Evolutionary conservation across 306 rosid genomes (phyloP).

Genomic region (Pyrus bretschneideri): DNA sequence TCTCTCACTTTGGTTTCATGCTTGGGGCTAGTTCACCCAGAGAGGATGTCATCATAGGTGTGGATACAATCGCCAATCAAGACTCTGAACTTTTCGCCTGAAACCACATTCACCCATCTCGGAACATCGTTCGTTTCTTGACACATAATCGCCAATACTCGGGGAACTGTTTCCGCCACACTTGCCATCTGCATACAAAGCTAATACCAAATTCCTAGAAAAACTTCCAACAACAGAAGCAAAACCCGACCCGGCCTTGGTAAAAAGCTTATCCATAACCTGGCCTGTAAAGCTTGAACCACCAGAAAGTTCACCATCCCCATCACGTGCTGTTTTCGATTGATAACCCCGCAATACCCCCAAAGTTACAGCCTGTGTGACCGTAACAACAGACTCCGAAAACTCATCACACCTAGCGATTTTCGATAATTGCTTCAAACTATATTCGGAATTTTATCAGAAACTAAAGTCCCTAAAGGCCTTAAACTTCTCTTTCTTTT

Average conservation of each 20-base stretch:
- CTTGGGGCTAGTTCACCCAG: too few relatives aligned
- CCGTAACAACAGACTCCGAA: slow-evolving; percentile 41
- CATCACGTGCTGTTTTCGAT: slow-evolving; percentile 6
- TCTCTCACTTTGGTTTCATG: slow-evolving; percentile 53
- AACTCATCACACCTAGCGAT: slow-evolving; percentile 49
- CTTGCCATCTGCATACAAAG: slow-evolving; percentile 28
- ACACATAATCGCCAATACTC: not conserved
- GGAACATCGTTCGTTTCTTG: slow-evolving; percentile 21
- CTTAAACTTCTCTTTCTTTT: slow-evolving; percentile 50
- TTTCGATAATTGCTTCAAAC: slow-evolving; percentile 68
- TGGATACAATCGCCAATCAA: slow-evolving; percentile 64
- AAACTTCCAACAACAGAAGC: slow-evolving; percentile 77
- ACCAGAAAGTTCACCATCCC: not conserved
- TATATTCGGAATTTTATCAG: slow-evolving; percentile 58
- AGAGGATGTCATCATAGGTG: too few relatives aligned
- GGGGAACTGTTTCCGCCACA: slow-evolving; percentile 10
- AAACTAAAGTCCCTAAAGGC: slow-evolving; percentile 42
- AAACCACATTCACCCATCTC: slow-evolving; percentile 48
- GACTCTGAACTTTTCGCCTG: slow-evolving; percentile 38
- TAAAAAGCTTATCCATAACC: slow-evolving; percentile 48
- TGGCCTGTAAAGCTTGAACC: slow-evolving; percentile 30
- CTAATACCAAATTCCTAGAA: slow-evolving; percentile 64
- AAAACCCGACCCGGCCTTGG: slow-evolving; percentile 64
- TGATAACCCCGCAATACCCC: slow-evolving; percentile 55
- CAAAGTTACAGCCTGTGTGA: slow-evolving; percentile 36